phyloP scores from a whole-genome alignment of 768 basidiomycete species.

The Boletus sensibilis region DNA sequence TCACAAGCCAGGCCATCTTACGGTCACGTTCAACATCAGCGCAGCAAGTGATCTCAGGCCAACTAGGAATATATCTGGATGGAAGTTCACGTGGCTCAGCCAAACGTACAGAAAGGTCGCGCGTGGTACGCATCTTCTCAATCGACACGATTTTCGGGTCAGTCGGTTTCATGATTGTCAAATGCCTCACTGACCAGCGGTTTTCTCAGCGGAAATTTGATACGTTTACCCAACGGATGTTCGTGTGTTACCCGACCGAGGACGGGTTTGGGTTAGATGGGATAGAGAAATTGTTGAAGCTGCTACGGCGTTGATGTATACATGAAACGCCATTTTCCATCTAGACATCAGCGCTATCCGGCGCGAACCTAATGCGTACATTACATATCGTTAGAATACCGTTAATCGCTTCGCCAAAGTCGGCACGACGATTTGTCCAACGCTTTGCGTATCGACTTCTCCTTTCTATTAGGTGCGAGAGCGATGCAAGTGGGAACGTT shows the following conservation, averaged over 20 bases:
- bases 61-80: constrained; percentile 45
- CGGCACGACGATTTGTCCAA: constrained; percentile 41
- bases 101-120: constrained; percentile 45
- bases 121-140: constrained; percentile 38
- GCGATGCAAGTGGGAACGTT: constrained; percentile 42
- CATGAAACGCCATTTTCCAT: background rate
- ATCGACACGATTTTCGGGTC: constrained; percentile 47
- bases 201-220: constrained; percentile 45
- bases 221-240: constrained; percentile 42
- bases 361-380: background rate
- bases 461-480: constrained; percentile 41
- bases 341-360: background rate
- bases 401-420: constrained; percentile 33
- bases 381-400: background rate
- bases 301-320: constrained; percentile 23
- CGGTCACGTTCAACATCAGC: constrained; percentile 49
- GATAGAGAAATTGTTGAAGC: constrained; percentile 42
- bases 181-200: background rate
- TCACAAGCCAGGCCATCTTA: constrained; percentile 18
- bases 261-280: constrained; percentile 49
- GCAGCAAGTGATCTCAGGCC: constrained; percentile 42
- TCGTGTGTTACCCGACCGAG: constrained; percentile 47
- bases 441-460: constrained; percentile 39
- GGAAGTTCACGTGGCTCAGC: constrained; percentile 44
- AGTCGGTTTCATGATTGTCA: constrained; percentile 1